A percentile compares a stretch with the other conserved stretches of the same genome.
These are phyloP conservation scores for Hortiboletus rubellus DNA, from an alignment of 1,284 basidiomycete genomes.

Conservation along the genomic window DNA sequence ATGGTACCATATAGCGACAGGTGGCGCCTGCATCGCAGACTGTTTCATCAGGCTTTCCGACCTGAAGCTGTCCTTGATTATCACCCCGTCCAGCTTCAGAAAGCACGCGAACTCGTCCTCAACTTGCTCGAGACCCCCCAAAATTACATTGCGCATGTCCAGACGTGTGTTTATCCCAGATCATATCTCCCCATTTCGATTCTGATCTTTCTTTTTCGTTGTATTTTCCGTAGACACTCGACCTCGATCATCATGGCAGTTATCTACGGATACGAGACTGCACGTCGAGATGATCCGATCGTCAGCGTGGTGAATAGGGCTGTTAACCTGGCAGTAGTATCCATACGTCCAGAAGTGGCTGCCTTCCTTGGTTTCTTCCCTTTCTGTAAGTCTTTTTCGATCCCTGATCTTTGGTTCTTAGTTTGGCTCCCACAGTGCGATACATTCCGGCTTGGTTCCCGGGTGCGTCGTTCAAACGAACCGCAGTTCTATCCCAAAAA, in stretches of 20 bases:
- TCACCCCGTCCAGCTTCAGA: constrained; percentile 27
- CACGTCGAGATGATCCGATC: constrained; percentile 28
- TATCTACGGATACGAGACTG: constrained; percentile 32
- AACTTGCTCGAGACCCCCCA: constrained; percentile 27
- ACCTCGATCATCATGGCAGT: constrained; percentile 32
- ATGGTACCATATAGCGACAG: constrained; percentile 28
- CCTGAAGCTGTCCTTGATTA: constrained; percentile 22
- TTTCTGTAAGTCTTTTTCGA: constrained; percentile 19
- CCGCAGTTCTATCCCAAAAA: constrained; percentile 22
- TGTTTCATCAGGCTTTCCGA: constrained; percentile 33
- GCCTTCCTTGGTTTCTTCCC: constrained; percentile 31
- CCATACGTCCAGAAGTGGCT: constrained; percentile 28
- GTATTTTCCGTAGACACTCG: constrained; percentile 21
- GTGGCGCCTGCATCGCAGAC: constrained; percentile 33
- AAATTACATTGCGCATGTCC: constrained; percentile 22
- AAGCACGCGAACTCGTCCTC: constrained; percentile 25
- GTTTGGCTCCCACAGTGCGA: constrained; percentile 16
- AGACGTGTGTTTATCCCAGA: constrained; percentile 21
- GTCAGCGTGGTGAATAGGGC: constrained; percentile 25
- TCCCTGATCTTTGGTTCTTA: background rate
- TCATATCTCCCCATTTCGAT: background rate
- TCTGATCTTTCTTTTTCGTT: background rate
- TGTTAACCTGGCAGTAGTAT: constrained; percentile 20
- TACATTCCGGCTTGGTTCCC: constrained; percentile 33
- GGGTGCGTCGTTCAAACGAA: constrained; percentile 30